These are phyloP conservation scores for Boletus sp. DNA, from an alignment of 1,284 basidiomycete genomes.

Conservation along the genomic window DNA sequence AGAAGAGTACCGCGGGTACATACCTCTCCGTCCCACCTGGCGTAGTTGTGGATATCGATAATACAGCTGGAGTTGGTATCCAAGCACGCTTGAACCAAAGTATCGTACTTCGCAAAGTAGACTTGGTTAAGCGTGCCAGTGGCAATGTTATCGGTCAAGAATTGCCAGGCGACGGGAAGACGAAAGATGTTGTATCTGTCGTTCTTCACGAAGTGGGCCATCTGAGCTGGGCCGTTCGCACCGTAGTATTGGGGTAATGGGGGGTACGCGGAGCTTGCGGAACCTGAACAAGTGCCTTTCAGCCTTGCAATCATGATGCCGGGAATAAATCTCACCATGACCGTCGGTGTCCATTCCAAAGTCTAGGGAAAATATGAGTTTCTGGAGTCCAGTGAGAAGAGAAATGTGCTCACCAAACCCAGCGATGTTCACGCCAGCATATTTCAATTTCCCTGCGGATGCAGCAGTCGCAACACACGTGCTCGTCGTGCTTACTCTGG, in stretches of 20 bases:
- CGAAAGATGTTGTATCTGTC: slow-evolving; percentile 51
- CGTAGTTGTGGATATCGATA: slow-evolving; percentile 19
- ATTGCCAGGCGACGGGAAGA: slow-evolving; percentile 56
- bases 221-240: slow-evolving; percentile 48
- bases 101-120: slow-evolving; percentile 11
- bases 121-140: slow-evolving; percentile 36
- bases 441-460: slow-evolving; percentile 11
- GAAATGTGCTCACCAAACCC: slow-evolving; percentile 12
- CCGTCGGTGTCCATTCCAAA: slow-evolving; percentile 15
- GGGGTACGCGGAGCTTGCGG: slow-evolving; percentile 11
- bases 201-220: slow-evolving; percentile 51
- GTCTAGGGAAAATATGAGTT: slow-evolving; percentile 1
- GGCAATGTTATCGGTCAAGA: slow-evolving; percentile 49
- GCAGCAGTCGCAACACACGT: slow-evolving; percentile 1
- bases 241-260: slow-evolving; percentile 18
- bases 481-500: no score
- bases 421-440: slow-evolving; percentile 16
- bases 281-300: background rate
- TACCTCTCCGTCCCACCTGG: slow-evolving; percentile 12
- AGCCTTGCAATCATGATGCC: background rate
- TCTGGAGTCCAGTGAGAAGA: background rate
- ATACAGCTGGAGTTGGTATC: slow-evolving; percentile 12
- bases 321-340: background rate
- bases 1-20: background rate
- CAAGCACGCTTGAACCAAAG: slow-evolving; percentile 15